Conservation (phyloP, 495 filamentous ascomycete species). For the Penicillium manginii region DNA sequence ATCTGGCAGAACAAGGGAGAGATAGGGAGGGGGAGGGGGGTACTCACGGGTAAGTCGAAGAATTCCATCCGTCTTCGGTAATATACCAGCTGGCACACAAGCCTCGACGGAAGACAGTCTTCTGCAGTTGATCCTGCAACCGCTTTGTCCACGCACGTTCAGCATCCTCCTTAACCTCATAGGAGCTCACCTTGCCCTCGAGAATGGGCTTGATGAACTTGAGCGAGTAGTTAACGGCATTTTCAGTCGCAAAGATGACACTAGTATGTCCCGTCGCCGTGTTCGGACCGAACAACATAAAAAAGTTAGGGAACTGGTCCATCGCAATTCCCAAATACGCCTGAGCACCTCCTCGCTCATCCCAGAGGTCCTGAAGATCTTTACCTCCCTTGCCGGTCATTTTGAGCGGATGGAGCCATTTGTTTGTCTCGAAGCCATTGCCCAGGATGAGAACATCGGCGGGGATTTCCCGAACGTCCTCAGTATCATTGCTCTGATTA, state of each 20-base stretch:
- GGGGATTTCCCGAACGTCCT: constrained; percentile 47
- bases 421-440: constrained; percentile 57
- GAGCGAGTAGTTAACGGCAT: constrained; percentile 55
- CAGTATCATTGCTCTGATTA: constrained; percentile 28
- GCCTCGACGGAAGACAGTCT: constrained; percentile 55
- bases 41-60: constrained; percentile 61
- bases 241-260: constrained; percentile 63
- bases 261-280: constrained; percentile 66
- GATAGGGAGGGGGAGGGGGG: background rate
- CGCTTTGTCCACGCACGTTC: constrained; percentile 57
- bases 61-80: constrained; percentile 61
- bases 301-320: constrained; percentile 71
- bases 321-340: constrained; percentile 68
- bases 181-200: constrained; percentile 41
- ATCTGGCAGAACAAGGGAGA: too few species aligned
- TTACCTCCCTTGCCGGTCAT: constrained; percentile 50
- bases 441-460: constrained; percentile 65
- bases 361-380: constrained; percentile 57
- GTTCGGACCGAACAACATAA: constrained; percentile 69
- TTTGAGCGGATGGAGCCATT: constrained; percentile 40
- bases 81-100: constrained; percentile 63
- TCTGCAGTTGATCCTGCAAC: constrained; percentile 56
- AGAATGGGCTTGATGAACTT: constrained; percentile 48
- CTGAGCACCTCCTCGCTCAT: constrained; percentile 61
- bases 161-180: constrained; percentile 54